Conservation (phyloP, 805 yeast species). For the Scheffersomyces coipomensis region DNA sequence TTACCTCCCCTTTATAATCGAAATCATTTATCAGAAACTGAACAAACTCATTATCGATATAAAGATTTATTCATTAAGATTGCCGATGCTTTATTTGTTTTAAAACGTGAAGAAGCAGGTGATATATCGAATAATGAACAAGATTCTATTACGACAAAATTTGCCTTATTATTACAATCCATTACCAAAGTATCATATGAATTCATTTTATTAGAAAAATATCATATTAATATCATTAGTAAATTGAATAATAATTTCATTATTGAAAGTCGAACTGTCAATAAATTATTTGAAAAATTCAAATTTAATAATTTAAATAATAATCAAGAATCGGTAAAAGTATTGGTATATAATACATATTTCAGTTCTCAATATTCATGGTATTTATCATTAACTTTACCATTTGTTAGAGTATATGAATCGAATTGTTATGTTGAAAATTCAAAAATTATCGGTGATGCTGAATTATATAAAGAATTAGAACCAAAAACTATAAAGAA, state of each 20-base stretch:
- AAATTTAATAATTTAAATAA: conserved; percentile 11
- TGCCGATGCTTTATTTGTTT: conserved; percentile 22
- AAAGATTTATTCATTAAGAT: conserved; percentile 24
- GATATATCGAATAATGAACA: conserved; percentile 12
- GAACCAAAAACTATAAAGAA: conserved; percentile 11
- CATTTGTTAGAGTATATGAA: conserved; percentile 37
- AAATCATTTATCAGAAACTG: conserved; percentile 17
- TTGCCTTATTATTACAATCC: conserved; percentile 23
- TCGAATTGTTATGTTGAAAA: conserved; percentile 28
- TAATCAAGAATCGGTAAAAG: conserved; percentile 23
- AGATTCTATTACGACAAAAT: conserved; percentile 10
- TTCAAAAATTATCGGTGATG: conserved; percentile 13
- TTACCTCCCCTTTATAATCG: conserved; percentile 22
- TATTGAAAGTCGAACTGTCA: conserved; percentile 23
- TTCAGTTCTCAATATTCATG: conserved; percentile 36
- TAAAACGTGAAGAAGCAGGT: conserved; percentile 28
- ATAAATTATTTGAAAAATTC: conserved; percentile 20
- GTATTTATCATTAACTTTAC: conserved; percentile 34
- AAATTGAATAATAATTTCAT: conserved; percentile 32
- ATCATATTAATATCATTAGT: conserved; percentile 33
- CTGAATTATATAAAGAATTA: conserved; percentile 10
- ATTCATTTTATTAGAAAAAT: conserved; percentile 37
- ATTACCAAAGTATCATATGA: conserved; percentile 37
- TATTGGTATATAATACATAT: conserved; percentile 29
- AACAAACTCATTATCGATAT: conserved; percentile 24